Evolutionary conservation across 2,329 filamentous ascomycete species (phyloP), one percentile per base, ranked within the genome.

Genomic region (Cordyceps cicadae): DNA sequence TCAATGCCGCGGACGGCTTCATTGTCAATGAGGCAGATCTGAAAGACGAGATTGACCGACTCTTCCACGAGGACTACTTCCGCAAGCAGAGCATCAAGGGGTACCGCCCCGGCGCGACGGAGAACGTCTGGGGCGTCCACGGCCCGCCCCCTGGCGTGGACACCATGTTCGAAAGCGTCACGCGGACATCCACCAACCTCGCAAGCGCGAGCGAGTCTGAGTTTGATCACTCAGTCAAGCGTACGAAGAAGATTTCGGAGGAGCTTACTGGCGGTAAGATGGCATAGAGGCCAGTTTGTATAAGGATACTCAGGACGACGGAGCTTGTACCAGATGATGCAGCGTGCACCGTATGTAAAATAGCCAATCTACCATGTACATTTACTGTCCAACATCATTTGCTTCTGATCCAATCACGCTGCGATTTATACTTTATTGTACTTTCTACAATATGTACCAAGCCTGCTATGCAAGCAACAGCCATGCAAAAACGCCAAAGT

Each of bases 1-100:
- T 94, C 76, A 89, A 92, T 67, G 92, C 94, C 5, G 84, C 88
- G 29, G 9, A 19, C 14, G 79, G 84, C 45, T 99, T 97, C 76
- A 97, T 99, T 70, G 87, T 91, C 19, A 87, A 82, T 26, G 92
- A 96, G 71, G 76, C 81, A 55, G 87, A 96, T 71, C 82, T 99
- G 39, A 82, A 89, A 66, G 78, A 79, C 17, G 82, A 86, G 65
- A 87, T 97, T 61, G 88, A 95, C 24, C 76, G 80, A 64, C 80
- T 87, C n/a, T 99, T 97, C 75, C 81, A 84, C 17, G 84, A 86
- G 29, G 80, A 84, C 64, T 78, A 77, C 73, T 84, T 81, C 71
- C 71, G 68, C 61, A 72, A 72, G 63, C 67, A 74, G 71, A 69
- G 69, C 56, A 64, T 69, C 52, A 64, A 65, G 11, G 58, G 65